Evolutionary conservation across 768 basidiomycete genomes (phyloP).

Genomic region (Tulasnella sp.): DNA sequence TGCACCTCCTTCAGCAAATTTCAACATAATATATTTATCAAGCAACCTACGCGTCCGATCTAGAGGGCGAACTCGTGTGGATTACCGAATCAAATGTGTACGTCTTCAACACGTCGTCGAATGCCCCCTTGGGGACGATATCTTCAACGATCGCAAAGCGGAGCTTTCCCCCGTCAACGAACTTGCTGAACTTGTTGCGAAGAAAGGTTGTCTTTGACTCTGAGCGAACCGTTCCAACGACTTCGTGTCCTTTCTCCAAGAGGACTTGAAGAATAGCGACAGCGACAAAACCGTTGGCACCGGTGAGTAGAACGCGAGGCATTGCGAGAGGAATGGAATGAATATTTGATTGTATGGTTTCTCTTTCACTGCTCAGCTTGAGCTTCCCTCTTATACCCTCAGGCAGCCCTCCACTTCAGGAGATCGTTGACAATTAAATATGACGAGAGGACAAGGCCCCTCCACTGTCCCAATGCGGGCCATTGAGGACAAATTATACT

Average conservation of each 20-base stretch:
- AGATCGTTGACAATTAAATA: too few species aligned
- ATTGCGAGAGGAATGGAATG: too few species aligned
- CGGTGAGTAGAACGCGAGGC: constrained; percentile 18
- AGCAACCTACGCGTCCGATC: neutral
- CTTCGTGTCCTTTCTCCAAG: constrained; percentile 13
- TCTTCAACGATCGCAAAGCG: constrained; percentile 8
- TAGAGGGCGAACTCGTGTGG: constrained; percentile 11
- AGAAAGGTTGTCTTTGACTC: neutral
- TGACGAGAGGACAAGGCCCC: too few species aligned
- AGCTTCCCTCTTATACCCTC: too few species aligned
- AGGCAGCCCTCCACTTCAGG: too few species aligned
- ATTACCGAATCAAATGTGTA: constrained; percentile 12
- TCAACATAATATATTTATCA: too few species aligned
- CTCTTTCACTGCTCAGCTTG: too few species aligned
- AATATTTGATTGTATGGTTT: too few species aligned
- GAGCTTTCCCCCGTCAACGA: neutral
- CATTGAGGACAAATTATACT: too few species aligned
- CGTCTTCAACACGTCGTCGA: constrained; percentile 2
- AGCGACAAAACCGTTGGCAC: constrained; percentile 20
- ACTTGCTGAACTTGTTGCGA: neutral
- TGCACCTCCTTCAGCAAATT: too few species aligned
- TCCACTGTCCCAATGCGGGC: too few species aligned
- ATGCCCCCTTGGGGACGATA: too few species aligned
- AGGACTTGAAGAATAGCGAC: constrained; percentile 3
- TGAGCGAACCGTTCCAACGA: constrained; percentile 3